Conservation (phyloP, 495 filamentous ascomycete species). For the Aspergillus haitiensis region DNA sequence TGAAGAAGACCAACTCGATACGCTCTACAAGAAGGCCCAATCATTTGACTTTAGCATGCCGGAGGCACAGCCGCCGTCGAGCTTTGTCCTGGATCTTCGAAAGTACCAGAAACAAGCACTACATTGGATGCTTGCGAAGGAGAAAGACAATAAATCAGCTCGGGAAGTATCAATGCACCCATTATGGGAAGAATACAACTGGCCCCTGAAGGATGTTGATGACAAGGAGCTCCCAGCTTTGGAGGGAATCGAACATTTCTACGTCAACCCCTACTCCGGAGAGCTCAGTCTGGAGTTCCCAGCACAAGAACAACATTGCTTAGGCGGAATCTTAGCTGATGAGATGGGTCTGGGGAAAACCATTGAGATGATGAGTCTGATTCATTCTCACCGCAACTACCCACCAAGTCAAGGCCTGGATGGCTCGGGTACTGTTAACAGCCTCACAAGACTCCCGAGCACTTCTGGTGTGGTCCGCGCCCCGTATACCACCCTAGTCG, state of each 20-base stretch:
- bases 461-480: slow-evolving; percentile 60
- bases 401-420: slow-evolving; percentile 51
- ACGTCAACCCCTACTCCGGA: slow-evolving; percentile 95
- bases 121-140: slow-evolving; percentile 93
- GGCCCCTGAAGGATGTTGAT: slow-evolving; percentile 86
- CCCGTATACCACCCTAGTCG: slow-evolving; percentile 88
- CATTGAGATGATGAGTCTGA: slow-evolving; percentile 93
- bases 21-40: slow-evolving; percentile 93
- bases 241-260: slow-evolving; percentile 69
- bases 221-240: slow-evolving; percentile 68
- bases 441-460: slow-evolving; percentile 57
- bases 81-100: slow-evolving; percentile 78
- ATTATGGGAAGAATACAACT: slow-evolving; percentile 92
- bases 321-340: slow-evolving; percentile 91
- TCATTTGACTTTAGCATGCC: slow-evolving; percentile 95
- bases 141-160: slow-evolving; percentile 69
- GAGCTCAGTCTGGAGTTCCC: slow-evolving; percentile 93
- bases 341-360: slow-evolving; percentile 93
- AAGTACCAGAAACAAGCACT: slow-evolving; percentile 96
- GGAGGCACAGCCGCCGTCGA: slow-evolving; percentile 74
- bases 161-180: slow-evolving; percentile 88
- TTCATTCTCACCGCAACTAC: slow-evolving; percentile 70
- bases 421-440: slow-evolving; percentile 48
- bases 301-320: slow-evolving; percentile 87
- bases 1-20: slow-evolving; percentile 92